Base-by-base conservation (phyloP, 2,329 filamentous ascomycete genomes). In the Trichoderma brevicompactum region DNA sequence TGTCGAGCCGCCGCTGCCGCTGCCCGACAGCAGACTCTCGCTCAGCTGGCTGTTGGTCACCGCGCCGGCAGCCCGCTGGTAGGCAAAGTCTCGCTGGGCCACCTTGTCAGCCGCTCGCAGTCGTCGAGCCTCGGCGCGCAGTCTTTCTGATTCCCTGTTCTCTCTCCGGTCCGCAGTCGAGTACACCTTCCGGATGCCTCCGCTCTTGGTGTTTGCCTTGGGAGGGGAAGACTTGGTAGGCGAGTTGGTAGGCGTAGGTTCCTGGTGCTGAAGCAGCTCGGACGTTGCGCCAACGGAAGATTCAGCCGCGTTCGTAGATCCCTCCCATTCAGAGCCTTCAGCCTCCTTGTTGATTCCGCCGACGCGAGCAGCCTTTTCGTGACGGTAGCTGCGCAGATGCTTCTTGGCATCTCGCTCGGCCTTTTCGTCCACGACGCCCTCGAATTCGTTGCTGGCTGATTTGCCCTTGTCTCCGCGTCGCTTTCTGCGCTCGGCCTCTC, bases 331-430 rank as follows among this genome's bases (percentile, higher is more conserved):
- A 66, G 88, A 91, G 67, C 89, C 91, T 70, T 97, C 94, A 49
- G 89, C 84, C 70, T 90, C 83, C 72, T 89, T 89, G 79, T 98
- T 98, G 76, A 98, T 81, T 19, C 94, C 94, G 41, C 94, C 94
- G 2, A 98, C 93, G 59, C 91, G 86, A 0, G 94, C 94, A 2
- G 92, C 82, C 76, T 89, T 92, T 79, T 98, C 94, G 73, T 92
- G 85, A 28, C 94, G 91, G 81, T 98, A 98, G 40, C 87, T 87
- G 66, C 90, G 87, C 64, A 98, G 86, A 67, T 95, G 89, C 53
- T 87, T 81, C 70, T 88, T 82, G 28, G 86, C 88, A 60, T 82
- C 82, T 44, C 83, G 84, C 74, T 91, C 89, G 71, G 87, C 87
- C 34, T 82, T 78, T 70, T 86, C 84, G 74, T 91, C 89, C n/a